Base-by-base conservation (phyloP, 495 filamentous ascomycete species). In the Pseudotulostoma volvatum region DNA sequence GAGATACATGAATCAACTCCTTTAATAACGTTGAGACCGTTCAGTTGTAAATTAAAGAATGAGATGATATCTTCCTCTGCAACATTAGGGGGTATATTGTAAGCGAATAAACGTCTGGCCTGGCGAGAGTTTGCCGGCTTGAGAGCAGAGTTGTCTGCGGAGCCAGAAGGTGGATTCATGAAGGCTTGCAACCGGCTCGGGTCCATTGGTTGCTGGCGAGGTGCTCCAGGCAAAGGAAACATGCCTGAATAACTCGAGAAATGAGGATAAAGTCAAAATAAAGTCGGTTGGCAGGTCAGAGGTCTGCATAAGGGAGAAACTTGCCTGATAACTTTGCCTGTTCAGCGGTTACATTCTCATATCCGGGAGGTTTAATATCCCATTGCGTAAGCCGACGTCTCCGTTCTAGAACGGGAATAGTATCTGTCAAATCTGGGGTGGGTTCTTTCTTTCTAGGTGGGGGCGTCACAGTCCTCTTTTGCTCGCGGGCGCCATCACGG, bases 301-400 rank as follows among this genome's bases (percentile, higher is more conserved):
- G 23, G 23, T 28, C 23, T 28, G 23, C 11, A 13, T 3, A 7
- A 11, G 13, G 2, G n/a, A 17, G 34, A 18, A 18, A 42, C 66
- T 47, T 55, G 70, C 84, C 84, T n/a, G 90, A 99, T 23, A 99
- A 71, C 67, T 99, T 99, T 18, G 90, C 92, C 55, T 96, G 92
- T 56, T 99, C 90, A 17, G 90, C 92, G 9, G 92, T 95, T 43
- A 99, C 90, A 61, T 93, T 94, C 58, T 96, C 90, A 51, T 99
- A 99, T 19, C 90, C 88, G 15, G 84, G 84, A 9, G 90, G 90
- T 64, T 96, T 99, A 57, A 99, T 93, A 55, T 99, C 90, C 90
- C 90, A 99, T 57, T 96, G 93, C 19, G 86, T 95, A 65, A 96
- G 61, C 38, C 90, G 77, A 47, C 90, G 77, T 68, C 83, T 85